phyloP scores from a whole-genome alignment of 2,329 filamentous ascomycete species.

The Fusarium succisae region DNA sequence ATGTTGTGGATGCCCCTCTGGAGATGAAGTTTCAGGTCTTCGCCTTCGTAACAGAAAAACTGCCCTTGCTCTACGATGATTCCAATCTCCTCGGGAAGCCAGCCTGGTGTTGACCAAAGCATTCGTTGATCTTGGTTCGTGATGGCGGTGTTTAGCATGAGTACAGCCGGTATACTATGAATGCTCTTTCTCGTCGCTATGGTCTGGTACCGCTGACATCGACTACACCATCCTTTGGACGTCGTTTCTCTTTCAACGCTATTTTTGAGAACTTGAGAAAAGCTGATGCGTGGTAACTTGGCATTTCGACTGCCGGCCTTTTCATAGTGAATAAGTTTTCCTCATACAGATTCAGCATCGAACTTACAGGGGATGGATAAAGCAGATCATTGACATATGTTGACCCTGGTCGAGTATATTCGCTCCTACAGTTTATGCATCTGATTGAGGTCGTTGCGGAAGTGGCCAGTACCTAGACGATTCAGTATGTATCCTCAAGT shows the following conservation, averaged over 20 bases:
- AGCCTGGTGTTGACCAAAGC: slow-evolving; percentile 89
- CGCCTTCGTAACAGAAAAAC: slow-evolving; percentile 93
- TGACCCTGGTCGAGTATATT: slow-evolving; percentile 81
- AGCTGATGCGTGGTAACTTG: slow-evolving; percentile 69
- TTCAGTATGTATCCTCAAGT: not conserved
- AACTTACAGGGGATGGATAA: slow-evolving; percentile 67
- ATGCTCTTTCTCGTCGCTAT: slow-evolving; percentile 87
- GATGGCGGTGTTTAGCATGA: slow-evolving; percentile 87
- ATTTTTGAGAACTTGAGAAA: slow-evolving; percentile 91
- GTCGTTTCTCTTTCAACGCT: slow-evolving; percentile 91
- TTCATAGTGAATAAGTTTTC: slow-evolving; percentile 41
- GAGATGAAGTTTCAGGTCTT: slow-evolving; percentile 83
- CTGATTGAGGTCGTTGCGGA: slow-evolving; percentile 77
- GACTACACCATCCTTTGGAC: slow-evolving; percentile 91
- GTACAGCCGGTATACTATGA: slow-evolving; percentile 81
- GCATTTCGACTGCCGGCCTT: slow-evolving; percentile 59
- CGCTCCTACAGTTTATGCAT: slow-evolving; percentile 87
- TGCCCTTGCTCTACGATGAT: slow-evolving; percentile 91
- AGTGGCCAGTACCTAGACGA: slow-evolving; percentile 67
- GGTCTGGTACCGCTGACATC: slow-evolving; percentile 90
- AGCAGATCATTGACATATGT: slow-evolving; percentile 87
- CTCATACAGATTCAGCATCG: not conserved
- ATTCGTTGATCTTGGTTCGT: slow-evolving; percentile 76
- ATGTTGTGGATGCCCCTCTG: slow-evolving; percentile 83
- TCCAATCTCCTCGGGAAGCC: slow-evolving; percentile 93